Evolutionary conservation across 2,329 filamentous ascomycete species (phyloP), one percentile per base, ranked within the genome.

Genomic region (Epichloe amarillans): DNA sequence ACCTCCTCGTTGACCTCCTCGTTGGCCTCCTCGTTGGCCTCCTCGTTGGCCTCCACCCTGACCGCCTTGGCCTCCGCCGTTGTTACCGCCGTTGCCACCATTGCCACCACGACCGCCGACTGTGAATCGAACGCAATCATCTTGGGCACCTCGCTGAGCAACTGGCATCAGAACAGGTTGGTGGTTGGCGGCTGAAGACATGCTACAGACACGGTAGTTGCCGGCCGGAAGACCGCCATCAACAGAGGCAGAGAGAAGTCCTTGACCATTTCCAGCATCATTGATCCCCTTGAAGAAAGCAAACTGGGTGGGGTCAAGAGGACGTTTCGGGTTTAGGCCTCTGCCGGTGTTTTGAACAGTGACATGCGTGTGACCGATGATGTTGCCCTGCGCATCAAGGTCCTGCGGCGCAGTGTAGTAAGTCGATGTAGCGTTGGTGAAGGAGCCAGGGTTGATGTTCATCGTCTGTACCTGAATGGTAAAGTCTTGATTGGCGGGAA

Each of bases 261-360:
- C 79, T 2, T 76, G 58, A 35, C 73, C 74, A 58, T 83, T 73
- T 36, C 78, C 79, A 15, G 66, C 71, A 53, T 81, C 78, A 64
- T 83, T 81, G 67, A 83, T 79, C 54, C 80, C 80, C 71, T 83
- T 82, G 75, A 83, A 83, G 64, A 82, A 82, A 60, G 68, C 76
- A 56, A 78, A 82, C 60, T 71, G 64, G 21, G 61, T 64, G 35
- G 79, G 70, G 54, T 81, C 72, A 5, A 78, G 71, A 30, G 79
- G 72, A n/a, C 63, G 57, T 8, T 59, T 67, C 10, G 79, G 77
- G 61, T 73, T 77, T 57, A 76, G 58, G 21, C 62, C 65, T 60
- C 64, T 64, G 47, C 78, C 79, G 46, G 76, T 67, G 54, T 76
- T 69, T 64, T 83, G 79, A 43, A 82, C 66, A 23, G 74, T 78